Conservation (phyloP, 2,329 filamentous ascomycete genomes). For the Calonectria hongkongensis region DNA sequence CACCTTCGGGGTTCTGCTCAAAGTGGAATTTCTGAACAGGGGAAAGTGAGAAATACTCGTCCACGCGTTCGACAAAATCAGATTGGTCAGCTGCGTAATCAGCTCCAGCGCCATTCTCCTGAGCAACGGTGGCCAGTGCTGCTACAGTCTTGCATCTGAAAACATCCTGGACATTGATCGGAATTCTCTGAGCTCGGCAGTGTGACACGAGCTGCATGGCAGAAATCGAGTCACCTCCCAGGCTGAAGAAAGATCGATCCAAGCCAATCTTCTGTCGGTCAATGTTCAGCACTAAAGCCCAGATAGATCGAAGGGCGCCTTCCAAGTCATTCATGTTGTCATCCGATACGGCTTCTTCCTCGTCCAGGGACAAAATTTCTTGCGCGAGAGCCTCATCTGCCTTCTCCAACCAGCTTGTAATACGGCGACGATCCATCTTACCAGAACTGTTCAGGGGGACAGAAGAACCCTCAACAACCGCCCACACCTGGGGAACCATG, state of each 20-base stretch:
- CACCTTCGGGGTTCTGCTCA: slow-evolving; percentile 15
- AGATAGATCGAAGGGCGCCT: slow-evolving; percentile 41
- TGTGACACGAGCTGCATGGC: slow-evolving; percentile 60
- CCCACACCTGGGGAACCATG: slow-evolving; percentile 52
- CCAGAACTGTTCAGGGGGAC: slow-evolving; percentile 48
- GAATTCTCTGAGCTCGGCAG: slow-evolving; percentile 54
- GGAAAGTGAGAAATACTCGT: slow-evolving; percentile 41
- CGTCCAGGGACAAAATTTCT: slow-evolving; percentile 36
- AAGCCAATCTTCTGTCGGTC: slow-evolving; percentile 47
- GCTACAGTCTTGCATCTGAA: slow-evolving; percentile 54
- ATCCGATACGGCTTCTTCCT: slow-evolving; percentile 5
- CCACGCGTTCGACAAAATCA: slow-evolving; percentile 27
- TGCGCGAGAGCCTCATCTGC: slow-evolving; percentile 45
- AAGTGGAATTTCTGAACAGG: slow-evolving; percentile 50
- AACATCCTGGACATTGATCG: slow-evolving; percentile 55
- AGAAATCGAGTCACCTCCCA: slow-evolving; percentile 65
- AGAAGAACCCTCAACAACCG: slow-evolving; percentile 40
- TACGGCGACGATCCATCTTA: slow-evolving; percentile 48
- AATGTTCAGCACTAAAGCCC: slow-evolving; percentile 48
- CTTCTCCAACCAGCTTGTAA: slow-evolving; percentile 41
- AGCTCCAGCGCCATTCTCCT: slow-evolving; percentile 35
- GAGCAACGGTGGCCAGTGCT: slow-evolving; percentile 39
- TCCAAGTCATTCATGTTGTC: slow-evolving; percentile 34
- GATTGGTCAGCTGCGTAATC: neutral
- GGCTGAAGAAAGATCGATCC: slow-evolving; percentile 58